phyloP scores from a whole-genome alignment of 2,329 filamentous ascomycete species.

The Colletotrichum eremochloae region DNA sequence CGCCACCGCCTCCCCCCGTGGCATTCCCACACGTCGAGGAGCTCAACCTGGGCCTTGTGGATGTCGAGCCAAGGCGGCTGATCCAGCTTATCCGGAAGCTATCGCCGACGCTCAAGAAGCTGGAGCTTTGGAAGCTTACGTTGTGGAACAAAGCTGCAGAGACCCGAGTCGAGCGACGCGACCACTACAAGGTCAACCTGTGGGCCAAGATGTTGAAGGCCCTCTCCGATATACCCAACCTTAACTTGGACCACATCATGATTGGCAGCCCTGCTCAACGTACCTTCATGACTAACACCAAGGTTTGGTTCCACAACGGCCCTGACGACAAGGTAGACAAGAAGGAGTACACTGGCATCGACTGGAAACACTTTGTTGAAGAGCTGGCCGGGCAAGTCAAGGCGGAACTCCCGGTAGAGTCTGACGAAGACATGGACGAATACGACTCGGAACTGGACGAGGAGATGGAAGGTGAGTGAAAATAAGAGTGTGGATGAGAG shows the following conservation, averaged over 20 bases:
- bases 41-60: slow-evolving; percentile 60
- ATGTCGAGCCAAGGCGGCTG: slow-evolving; percentile 48
- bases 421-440: slow-evolving; percentile 6
- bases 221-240: slow-evolving; percentile 45
- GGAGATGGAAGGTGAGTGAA: slow-evolving; percentile 34
- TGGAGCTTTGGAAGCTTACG: slow-evolving; percentile 62
- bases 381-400: slow-evolving; percentile 45
- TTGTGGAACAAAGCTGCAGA: slow-evolving; percentile 41
- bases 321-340: not conserved
- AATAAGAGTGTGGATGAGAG: no score
- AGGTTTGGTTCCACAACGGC: slow-evolving; percentile 5
- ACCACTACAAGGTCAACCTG: slow-evolving; percentile 47
- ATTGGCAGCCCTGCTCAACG: slow-evolving; percentile 49
- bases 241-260: slow-evolving; percentile 52
- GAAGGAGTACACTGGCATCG: slow-evolving; percentile 51
- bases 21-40: slow-evolving; percentile 53
- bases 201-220: slow-evolving; percentile 56
- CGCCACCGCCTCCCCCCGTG: slow-evolving; percentile 45
- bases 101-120: slow-evolving; percentile 55
- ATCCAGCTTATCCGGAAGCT: slow-evolving; percentile 57
- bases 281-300: not conserved
- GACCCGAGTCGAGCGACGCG: not conserved
- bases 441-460: slow-evolving; percentile 20
- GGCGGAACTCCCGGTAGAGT: slow-evolving; percentile 36
- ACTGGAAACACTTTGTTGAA: slow-evolving; percentile 53